Conservation (phyloP, 73 alveolate genomes). For the Tetrahymena thermophila region DNA sequence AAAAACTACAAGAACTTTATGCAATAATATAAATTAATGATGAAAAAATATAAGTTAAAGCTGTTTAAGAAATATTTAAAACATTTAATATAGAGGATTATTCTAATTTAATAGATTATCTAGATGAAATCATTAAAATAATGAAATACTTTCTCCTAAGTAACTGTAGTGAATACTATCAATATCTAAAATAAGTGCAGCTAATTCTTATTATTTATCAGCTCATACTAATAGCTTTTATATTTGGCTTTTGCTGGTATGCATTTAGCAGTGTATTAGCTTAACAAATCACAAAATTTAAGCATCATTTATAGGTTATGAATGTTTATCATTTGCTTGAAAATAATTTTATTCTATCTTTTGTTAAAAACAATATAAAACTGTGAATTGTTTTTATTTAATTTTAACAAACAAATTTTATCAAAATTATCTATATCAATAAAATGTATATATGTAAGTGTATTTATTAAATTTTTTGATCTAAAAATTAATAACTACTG, state of each 20-base stretch:
- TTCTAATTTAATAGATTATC: background rate
- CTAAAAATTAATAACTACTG: too few relatives aligned
- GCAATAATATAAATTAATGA: background rate
- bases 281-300: background rate
- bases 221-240: background rate
- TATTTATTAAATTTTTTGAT: too few relatives aligned
- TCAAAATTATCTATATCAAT: too few relatives aligned
- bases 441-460: too few relatives aligned
- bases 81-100: background rate
- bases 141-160: background rate
- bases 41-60: background rate
- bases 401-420: too few relatives aligned
- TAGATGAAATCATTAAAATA: background rate
- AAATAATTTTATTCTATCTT: background rate
- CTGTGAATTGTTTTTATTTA: background rate
- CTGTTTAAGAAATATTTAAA: background rate
- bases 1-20: background rate
- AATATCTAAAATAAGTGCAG: background rate
- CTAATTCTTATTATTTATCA: too few relatives aligned
- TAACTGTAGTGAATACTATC: background rate
- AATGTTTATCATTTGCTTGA: background rate
- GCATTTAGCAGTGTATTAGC: background rate
- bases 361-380: background rate
- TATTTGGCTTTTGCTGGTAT: background rate
- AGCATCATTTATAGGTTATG: background rate